phyloP scores from a whole-genome alignment of 2,329 filamentous ascomycete genomes.

The Diplocarpon mali region DNA sequence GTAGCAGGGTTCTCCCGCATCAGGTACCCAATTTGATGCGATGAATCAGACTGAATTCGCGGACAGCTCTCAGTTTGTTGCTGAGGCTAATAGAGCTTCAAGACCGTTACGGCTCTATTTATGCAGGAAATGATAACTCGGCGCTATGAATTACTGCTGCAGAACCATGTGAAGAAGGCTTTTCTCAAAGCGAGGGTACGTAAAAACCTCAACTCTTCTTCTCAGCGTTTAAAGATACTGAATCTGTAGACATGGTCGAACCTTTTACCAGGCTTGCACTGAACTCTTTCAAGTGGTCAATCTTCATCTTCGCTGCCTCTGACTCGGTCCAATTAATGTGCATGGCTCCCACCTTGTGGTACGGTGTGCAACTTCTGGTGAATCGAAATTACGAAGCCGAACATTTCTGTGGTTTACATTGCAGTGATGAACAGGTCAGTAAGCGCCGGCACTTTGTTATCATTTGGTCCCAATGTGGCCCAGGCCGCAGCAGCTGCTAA shows the following conservation, averaged over 20 bases:
- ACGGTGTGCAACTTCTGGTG: slow-evolving; percentile 33
- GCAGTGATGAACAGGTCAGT: slow-evolving; percentile 41
- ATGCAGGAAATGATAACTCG: slow-evolving; percentile 46
- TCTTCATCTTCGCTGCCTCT: slow-evolving; percentile 40
- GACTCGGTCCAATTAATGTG: slow-evolving; percentile 45
- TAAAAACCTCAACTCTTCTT: too few relatives aligned
- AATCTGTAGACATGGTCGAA: too few relatives aligned
- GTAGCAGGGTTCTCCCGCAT: slow-evolving; percentile 36
- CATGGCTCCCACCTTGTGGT: slow-evolving; percentile 50
- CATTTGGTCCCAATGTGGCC: slow-evolving; percentile 42
- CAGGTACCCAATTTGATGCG: slow-evolving; percentile 42
- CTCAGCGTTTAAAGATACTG: too few relatives aligned
- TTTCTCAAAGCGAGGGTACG: slow-evolving; percentile 33
- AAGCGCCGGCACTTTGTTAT: slow-evolving; percentile 41
- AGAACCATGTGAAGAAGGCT: slow-evolving; percentile 36
- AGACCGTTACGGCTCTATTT: slow-evolving; percentile 31
- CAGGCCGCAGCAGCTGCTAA: slow-evolving; percentile 49
- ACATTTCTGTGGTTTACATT: slow-evolving; percentile 44
- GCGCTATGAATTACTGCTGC: slow-evolving; percentile 37
- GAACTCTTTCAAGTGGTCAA: slow-evolving; percentile 27
- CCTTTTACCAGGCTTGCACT: too few relatives aligned
- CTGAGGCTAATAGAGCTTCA: slow-evolving; percentile 46
- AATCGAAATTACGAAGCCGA: slow-evolving; percentile 30
- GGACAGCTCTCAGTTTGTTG: slow-evolving; percentile 51
- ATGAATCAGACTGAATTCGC: slow-evolving; percentile 47